Evolutionary conservation across 495 filamentous ascomycete genomes (phyloP).

Genomic region (Alectoria sarmentosa): DNA sequence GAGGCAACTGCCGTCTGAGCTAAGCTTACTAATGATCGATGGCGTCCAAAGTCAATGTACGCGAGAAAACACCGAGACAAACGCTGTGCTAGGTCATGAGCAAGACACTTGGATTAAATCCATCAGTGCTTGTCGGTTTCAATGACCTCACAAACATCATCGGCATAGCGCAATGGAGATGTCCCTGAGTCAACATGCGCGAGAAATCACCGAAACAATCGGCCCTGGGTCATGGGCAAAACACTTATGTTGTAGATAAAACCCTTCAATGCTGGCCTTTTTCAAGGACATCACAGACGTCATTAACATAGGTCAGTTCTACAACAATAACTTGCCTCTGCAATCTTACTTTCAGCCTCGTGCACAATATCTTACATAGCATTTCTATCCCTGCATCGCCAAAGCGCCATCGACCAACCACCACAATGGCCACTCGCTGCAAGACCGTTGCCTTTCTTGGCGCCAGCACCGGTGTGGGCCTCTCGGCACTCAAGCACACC

Average conservation of each 20-base stretch:
- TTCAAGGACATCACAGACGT: background rate
- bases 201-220: constrained; percentile 8
- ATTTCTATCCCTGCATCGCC: background rate
- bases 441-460: constrained; percentile 11
- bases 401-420: background rate
- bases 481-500: constrained; percentile 11
- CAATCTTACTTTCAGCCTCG: background rate
- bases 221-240: background rate
- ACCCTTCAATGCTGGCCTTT: background rate
- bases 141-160: too few species aligned
- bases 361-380: constrained; percentile 4
- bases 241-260: constrained; percentile 6
- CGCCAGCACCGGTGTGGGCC: constrained; percentile 10
- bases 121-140: too few species aligned
- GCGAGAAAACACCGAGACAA: too few species aligned
- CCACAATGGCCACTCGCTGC: background rate
- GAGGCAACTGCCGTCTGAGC: too few species aligned
- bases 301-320: constrained; percentile 4
- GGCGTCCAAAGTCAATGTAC: too few species aligned
- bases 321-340: too few species aligned
- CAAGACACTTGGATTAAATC: too few species aligned
- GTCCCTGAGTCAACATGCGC: too few species aligned
- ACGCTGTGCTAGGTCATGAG: too few species aligned
- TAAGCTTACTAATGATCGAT: too few species aligned
- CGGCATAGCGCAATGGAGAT: too few species aligned